A percentile compares a stretch with the other conserved stretches of the same genome.
These are phyloP conservation scores for Neospora caninum DNA, from an alignment of 169 alveolate genomes.

Conservation along the genomic window DNA sequence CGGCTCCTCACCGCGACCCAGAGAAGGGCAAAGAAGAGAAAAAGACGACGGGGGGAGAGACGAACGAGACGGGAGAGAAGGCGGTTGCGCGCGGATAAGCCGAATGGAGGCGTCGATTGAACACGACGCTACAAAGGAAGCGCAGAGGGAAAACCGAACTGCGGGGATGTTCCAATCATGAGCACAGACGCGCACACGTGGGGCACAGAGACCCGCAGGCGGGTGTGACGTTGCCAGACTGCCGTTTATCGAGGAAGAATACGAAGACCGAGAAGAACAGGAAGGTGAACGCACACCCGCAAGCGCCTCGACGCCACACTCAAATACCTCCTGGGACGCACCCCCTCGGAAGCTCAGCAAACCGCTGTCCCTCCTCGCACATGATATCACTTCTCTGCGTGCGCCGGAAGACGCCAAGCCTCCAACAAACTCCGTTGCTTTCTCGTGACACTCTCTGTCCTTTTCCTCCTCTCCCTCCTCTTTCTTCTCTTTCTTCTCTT, in stretches of 20 bases:
- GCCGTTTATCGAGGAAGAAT: background rate
- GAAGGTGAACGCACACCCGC: background rate
- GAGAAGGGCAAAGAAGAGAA: background rate
- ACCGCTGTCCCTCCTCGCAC: background rate
- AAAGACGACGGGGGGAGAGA: background rate
- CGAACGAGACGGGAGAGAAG: background rate
- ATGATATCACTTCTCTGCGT: background rate
- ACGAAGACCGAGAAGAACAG: background rate
- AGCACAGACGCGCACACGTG: constrained; percentile 7
- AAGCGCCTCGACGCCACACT: background rate
- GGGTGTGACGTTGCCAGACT: background rate
- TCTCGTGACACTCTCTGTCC: too few species aligned
- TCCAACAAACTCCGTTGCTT: too few species aligned
- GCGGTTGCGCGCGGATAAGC: constrained; percentile 6
- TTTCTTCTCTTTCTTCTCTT: too few species aligned
- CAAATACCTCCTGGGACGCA: background rate
- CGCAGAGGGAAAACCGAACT: background rate
- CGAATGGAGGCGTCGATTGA: constrained; percentile 22
- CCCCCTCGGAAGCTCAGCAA: background rate
- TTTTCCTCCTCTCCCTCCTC: too few species aligned
- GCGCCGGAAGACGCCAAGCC: background rate
- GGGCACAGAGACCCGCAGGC: background rate
- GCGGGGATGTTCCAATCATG: constrained; percentile 18
- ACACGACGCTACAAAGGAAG: background rate
- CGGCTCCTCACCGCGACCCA: background rate